Percentiles rank a stretch among this genome's conserved stretches.
These are phyloP conservation scores for Themeda triandra DNA, from an alignment of 176 grass and related monocot genomes.

Conservation along the genomic window DNA sequence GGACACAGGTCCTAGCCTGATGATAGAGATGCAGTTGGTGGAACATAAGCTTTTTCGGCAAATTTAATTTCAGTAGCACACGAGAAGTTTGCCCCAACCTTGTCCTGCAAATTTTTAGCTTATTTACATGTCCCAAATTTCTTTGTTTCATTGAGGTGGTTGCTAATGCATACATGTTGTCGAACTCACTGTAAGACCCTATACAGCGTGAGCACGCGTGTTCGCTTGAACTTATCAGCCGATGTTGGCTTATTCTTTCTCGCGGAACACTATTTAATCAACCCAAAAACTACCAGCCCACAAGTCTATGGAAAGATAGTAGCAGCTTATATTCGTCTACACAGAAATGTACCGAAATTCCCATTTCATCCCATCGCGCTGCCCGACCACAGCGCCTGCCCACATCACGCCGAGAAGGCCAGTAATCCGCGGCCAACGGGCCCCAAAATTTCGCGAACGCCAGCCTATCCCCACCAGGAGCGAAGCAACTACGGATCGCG, in stretches of 20 bases:
- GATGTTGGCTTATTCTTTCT: too few relatives aligned
- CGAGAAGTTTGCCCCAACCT: neutral
- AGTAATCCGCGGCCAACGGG: neutral
- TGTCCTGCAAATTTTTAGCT: too few relatives aligned
- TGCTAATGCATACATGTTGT: neutral
- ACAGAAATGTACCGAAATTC: neutral
- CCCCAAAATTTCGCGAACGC: neutral
- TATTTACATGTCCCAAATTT: neutral
- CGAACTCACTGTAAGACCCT: neutral
- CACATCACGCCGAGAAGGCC: neutral
- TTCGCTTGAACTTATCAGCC: too few relatives aligned
- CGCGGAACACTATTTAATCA: too few relatives aligned
- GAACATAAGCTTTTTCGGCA: neutral
- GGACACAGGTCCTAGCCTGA: neutral
- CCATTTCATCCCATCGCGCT: neutral
- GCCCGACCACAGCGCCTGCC: neutral
- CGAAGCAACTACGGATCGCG: conserved; percentile 1
- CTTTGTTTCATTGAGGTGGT: neutral
- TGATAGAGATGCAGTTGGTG: neutral
- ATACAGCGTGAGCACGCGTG: neutral
- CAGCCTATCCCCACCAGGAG: neutral
- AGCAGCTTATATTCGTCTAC: neutral
- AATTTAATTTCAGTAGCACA: neutral
- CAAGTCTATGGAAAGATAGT: neutral
- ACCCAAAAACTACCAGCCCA: too few relatives aligned